Percentiles rank a stretch among this genome's conserved stretches.
These are phyloP conservation scores for Aspergillus sp. DNA, from an alignment of 2,329 filamentous ascomycete genomes.

Conservation along the genomic window DNA sequence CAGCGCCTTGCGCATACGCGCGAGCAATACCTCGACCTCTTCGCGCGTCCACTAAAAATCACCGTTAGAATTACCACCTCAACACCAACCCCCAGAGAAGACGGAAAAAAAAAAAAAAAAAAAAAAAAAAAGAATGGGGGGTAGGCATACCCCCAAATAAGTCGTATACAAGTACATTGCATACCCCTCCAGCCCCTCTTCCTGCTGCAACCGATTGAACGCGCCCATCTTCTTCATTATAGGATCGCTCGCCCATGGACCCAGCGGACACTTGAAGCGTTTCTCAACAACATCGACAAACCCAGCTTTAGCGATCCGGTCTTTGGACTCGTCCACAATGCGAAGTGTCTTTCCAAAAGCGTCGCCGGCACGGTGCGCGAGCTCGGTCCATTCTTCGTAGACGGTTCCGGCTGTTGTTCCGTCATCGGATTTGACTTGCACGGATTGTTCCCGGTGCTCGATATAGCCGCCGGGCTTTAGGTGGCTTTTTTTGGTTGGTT, in stretches of 20 bases:
- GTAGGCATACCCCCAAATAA: constrained; percentile 25
- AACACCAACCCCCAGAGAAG: no score
- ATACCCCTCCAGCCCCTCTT: constrained; percentile 37
- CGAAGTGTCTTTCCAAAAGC: constrained; percentile 37
- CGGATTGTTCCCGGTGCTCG: constrained; percentile 47
- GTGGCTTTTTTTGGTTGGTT: constrained; percentile 26
- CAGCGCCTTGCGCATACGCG: constrained; percentile 6
- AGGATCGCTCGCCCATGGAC: constrained; percentile 26
- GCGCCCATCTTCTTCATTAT: constrained; percentile 27
- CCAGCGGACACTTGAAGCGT: constrained; percentile 32
- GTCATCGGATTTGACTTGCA: constrained; percentile 46
- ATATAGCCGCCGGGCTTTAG: constrained; percentile 44
- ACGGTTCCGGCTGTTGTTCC: constrained; percentile 38
- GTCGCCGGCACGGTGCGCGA: constrained; percentile 24
- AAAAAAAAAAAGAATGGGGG: background rate
- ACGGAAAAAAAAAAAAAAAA: no score
- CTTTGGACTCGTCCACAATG: constrained; percentile 30
- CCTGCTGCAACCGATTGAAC: constrained; percentile 30
- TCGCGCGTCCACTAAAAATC: constrained; percentile 14
- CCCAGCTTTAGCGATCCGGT: constrained; percentile 30
- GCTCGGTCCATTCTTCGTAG: constrained; percentile 26
- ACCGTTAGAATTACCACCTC: no score
- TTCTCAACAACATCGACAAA: constrained; percentile 32
- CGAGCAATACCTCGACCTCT: constrained; percentile 15
- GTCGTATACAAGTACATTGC: constrained; percentile 31